A percentile compares a stretch with the other conserved stretches of the same genome.
These are phyloP conservation scores for Fusarium solani-melongenae DNA, from an alignment of 2,329 filamentous ascomycete species.

Conservation along the genomic window DNA sequence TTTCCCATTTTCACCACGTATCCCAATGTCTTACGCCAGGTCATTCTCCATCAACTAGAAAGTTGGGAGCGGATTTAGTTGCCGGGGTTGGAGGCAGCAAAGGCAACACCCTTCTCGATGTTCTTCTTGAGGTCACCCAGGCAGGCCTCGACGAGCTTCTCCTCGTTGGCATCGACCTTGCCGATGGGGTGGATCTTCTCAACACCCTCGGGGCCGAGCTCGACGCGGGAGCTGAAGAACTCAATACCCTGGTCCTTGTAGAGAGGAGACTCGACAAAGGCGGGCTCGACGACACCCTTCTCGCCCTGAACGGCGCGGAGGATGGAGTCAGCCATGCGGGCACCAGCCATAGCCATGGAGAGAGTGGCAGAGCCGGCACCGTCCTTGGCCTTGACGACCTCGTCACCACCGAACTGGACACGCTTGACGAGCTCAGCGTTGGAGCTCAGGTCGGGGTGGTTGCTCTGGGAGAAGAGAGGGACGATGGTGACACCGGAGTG, in stretches of 20 bases:
- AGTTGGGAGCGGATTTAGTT: constrained; percentile 58
- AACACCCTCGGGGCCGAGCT: constrained; percentile 96
- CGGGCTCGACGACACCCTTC: constrained; percentile 95
- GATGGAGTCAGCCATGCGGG: constrained; percentile 86
- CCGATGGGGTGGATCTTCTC: constrained; percentile 93
- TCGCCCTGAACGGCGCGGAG: constrained; percentile 93
- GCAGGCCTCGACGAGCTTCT: constrained; percentile 88
- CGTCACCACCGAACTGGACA: constrained; percentile 98
- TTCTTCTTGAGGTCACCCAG: constrained; percentile 90
- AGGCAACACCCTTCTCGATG: constrained; percentile 87
- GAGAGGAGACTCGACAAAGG: constrained; percentile 95
- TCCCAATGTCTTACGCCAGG: constrained; percentile 4
- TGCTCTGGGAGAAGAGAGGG: constrained; percentile 94
- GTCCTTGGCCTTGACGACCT: constrained; percentile 99
- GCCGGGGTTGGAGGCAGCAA: constrained; percentile 69
- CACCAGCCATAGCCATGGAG: constrained; percentile 98
- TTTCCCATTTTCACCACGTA: constrained; percentile 33
- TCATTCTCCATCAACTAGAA: background rate
- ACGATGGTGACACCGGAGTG: constrained; percentile 99
- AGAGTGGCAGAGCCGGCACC: constrained; percentile 96
- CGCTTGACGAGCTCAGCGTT: constrained; percentile 86
- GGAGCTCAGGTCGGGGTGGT: constrained; percentile 84
- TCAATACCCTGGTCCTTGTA: constrained; percentile 99
- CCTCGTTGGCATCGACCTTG: constrained; percentile 84
- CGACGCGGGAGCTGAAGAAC: constrained; percentile 95